These are phyloP conservation scores for Sugiyamaella pinicola DNA, from an alignment of 1,139 yeast genomes.

Conservation along the genomic window DNA sequence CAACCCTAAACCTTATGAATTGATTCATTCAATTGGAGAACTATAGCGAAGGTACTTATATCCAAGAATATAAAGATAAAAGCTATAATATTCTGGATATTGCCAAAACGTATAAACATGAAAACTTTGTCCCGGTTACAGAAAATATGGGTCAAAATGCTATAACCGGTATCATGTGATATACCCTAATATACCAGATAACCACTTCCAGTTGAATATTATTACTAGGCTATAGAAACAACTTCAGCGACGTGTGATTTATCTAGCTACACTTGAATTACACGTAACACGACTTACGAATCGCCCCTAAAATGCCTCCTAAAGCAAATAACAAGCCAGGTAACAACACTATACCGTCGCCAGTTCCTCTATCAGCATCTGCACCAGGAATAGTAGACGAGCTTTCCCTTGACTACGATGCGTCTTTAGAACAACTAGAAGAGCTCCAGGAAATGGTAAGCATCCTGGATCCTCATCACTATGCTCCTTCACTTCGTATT, in stretches of 20 bases:
- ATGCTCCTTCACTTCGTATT: too few relatives aligned
- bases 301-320: conserved; percentile 14
- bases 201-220: too few relatives aligned
- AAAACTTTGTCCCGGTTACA: too few relatives aligned
- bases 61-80: too few relatives aligned
- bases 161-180: neutral
- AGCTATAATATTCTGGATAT: neutral
- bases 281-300: too few relatives aligned
- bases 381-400: conserved; percentile 12
- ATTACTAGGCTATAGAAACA: neutral
- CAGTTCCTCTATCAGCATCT: neutral
- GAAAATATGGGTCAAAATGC: neutral
- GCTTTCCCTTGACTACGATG: conserved; percentile 23
- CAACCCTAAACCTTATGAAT: too few relatives aligned
- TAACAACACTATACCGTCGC: neutral
- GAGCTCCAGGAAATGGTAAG: conserved; percentile 29
- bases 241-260: too few relatives aligned
- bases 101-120: neutral
- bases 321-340: neutral
- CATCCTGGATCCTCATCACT: too few relatives aligned
- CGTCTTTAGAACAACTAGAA: conserved; percentile 26
- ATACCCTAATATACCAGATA: neutral
- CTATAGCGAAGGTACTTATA: too few relatives aligned
- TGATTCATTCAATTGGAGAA: too few relatives aligned
- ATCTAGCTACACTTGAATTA: too few relatives aligned